phyloP scores from a whole-genome alignment of 2,329 filamentous ascomycete genomes.

The Stagonosporopsis vannaccii region DNA sequence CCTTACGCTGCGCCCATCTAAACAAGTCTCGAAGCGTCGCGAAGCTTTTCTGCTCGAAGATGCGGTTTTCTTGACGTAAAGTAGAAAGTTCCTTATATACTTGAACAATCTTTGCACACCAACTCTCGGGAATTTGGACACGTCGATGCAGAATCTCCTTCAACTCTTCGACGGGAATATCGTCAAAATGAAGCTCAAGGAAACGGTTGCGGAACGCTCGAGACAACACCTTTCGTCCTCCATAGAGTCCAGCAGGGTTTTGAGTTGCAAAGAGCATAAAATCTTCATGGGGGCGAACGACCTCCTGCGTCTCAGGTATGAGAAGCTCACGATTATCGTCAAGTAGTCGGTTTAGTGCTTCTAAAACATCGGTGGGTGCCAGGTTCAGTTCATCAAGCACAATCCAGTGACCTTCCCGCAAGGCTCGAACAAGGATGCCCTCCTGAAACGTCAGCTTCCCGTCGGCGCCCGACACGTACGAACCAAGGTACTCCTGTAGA shows the following conservation, averaged over 20 bases:
- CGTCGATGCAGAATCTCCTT: slow-evolving; percentile 89
- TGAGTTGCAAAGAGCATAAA: slow-evolving; percentile 99
- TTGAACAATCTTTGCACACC: slow-evolving; percentile 87
- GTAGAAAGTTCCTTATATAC: slow-evolving; percentile 94
- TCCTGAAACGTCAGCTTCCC: slow-evolving; percentile 92
- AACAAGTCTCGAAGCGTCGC: slow-evolving; percentile 96
- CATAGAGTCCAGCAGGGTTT: slow-evolving; percentile 94
- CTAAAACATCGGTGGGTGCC: slow-evolving; percentile 94
- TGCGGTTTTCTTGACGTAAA: slow-evolving; percentile 83
- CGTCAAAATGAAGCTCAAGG: slow-evolving; percentile 95
- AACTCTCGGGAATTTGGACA: slow-evolving; percentile 87
- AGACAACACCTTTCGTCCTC: slow-evolving; percentile 90
- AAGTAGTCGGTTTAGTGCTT: slow-evolving; percentile 91
- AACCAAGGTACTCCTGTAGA: slow-evolving; percentile 95
- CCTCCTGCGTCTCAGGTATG: slow-evolving; percentile 94
- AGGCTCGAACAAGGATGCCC: slow-evolving; percentile 88
- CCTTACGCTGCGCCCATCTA: slow-evolving; percentile 86
- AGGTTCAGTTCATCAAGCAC: slow-evolving; percentile 97
- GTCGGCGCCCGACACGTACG: slow-evolving; percentile 85
- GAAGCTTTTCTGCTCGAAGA: slow-evolving; percentile 98
- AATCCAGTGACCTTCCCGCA: slow-evolving; percentile 95
- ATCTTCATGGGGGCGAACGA: slow-evolving; percentile 88
- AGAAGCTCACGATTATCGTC: slow-evolving; percentile 97
- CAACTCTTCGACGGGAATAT: slow-evolving; percentile 94
- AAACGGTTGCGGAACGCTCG: slow-evolving; percentile 97